These are phyloP conservation scores for Mycocentrospora acerina DNA, from an alignment of 2,329 filamentous ascomycete genomes.

Conservation along the genomic window DNA sequence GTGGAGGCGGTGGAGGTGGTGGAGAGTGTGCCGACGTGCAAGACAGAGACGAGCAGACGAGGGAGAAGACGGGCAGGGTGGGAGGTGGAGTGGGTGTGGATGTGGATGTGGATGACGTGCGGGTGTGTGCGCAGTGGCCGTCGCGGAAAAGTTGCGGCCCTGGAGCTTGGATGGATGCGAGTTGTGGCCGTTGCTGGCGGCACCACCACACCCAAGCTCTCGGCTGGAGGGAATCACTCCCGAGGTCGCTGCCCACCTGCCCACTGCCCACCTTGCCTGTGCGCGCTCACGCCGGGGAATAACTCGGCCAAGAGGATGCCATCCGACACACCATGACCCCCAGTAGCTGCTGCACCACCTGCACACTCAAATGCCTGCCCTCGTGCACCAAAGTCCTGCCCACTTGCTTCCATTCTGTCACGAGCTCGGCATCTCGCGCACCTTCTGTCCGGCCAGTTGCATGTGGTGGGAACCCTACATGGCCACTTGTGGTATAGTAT, in stretches of 20 bases:
- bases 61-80: slow-evolving; percentile 2
- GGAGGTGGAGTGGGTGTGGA: too few species aligned
- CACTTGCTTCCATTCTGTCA: too few species aligned
- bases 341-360: too few species aligned
- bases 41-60: slow-evolving; percentile 11
- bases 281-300: slow-evolving; percentile 1
- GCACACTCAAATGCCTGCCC: too few species aligned
- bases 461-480: too few species aligned
- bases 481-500: too few species aligned
- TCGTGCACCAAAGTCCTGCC: too few species aligned
- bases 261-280: neutral
- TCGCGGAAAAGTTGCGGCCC: slow-evolving; percentile 6
- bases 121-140: slow-evolving; percentile 26
- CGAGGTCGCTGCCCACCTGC: neutral
- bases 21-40: slow-evolving; percentile 6
- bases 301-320: too few species aligned
- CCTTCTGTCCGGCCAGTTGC: too few species aligned
- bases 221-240: neutral
- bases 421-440: too few species aligned
- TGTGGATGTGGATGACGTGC: slow-evolving; percentile 14
- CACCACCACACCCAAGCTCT: slow-evolving; percentile 6
- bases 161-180: slow-evolving; percentile 11
- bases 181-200: slow-evolving; percentile 4
- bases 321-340: too few species aligned
- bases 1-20: too few species aligned